Percentiles rank a stretch among this genome's conserved stretches.
phyloP scores from a whole-genome alignment of 352 stramenopile species.

The Phytopythium boreale region DNA sequence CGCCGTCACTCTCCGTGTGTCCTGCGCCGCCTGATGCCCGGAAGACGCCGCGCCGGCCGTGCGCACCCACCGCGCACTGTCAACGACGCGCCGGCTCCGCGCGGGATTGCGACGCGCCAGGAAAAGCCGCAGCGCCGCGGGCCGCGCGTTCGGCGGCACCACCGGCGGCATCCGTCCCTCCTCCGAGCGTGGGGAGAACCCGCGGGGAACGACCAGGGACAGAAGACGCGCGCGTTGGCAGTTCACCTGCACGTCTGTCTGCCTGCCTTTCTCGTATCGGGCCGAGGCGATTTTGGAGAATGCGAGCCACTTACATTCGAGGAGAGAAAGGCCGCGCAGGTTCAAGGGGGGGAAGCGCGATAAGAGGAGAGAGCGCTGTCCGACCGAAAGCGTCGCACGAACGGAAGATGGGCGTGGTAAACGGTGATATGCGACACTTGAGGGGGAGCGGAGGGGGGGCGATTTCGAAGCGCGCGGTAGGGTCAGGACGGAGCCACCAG shows the following conservation, averaged over 20 bases:
- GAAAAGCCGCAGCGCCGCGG: conserved; percentile 18
- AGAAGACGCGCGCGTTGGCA: not conserved
- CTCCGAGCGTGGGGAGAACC: not conserved
- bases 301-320: conserved; percentile 3
- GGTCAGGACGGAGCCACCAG: not conserved
- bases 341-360: not conserved
- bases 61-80: not conserved
- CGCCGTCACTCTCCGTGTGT: not conserved
- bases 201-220: not conserved
- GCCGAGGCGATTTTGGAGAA: not conserved
- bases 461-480: not conserved
- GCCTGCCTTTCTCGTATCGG: too few relatives aligned
- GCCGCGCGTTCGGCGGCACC: not conserved
- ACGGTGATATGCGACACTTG: not conserved
- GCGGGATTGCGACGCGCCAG: not conserved
- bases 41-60: not conserved
- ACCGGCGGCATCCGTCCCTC: not conserved
- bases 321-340: not conserved
- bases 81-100: not conserved
- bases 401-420: too few relatives aligned
- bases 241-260: too few relatives aligned
- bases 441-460: not conserved
- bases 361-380: not conserved
- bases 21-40: not conserved
- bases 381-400: not conserved